Evolutionary conservation across 1,284 basidiomycete genomes (phyloP), one percentile per base, ranked within the genome.

Genomic region (Schizophyllum amplum): DNA sequence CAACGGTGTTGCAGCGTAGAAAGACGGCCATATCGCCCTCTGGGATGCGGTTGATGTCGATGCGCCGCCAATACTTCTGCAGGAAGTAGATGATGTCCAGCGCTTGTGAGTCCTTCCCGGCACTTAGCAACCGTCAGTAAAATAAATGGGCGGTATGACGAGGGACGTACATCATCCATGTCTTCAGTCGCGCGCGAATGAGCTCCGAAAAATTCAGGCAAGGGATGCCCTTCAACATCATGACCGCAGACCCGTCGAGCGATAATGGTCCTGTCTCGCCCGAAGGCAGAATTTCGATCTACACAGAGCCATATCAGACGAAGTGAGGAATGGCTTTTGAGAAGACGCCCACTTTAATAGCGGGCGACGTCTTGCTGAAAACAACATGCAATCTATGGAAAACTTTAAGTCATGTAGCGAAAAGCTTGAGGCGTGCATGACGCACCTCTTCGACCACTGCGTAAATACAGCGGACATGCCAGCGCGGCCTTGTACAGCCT

Each of bases 281-380:
- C 49, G 87, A 87, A 24, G 84, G 83, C 49, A 90, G 67, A 57
- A 91, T 88, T 70, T 91, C 88, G 69, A 91, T 89, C 88, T 91
- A 50, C 49, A 47, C 46, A 22, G 59, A 56, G n/a, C n/a, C 50
- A 57, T 59, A 53, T 53, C 49, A 47, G 24, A 46, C 54, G 15
- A 53, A 46, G 51, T 56, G 9, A 26, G 49, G 51, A 49, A 26
- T 5, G 9, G 26, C 17, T 52, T 47, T 47, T 9, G 24, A 22
- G 21, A 42, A 17, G 11, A 42, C 13, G 55, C 67, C 62, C 57
- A 72, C 72, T 60, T 75, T 73, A 33, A 75, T 69, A 11, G 72
- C 60, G 13, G 74, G 74, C 59, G 75, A 76, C 56, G 76, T 68
- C 57, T 75, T 75, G 65, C 78, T 77, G 64, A 81, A 84, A 20